Conservation (phyloP, 257 asterid species). For the Prunella vulgaris region DNA sequence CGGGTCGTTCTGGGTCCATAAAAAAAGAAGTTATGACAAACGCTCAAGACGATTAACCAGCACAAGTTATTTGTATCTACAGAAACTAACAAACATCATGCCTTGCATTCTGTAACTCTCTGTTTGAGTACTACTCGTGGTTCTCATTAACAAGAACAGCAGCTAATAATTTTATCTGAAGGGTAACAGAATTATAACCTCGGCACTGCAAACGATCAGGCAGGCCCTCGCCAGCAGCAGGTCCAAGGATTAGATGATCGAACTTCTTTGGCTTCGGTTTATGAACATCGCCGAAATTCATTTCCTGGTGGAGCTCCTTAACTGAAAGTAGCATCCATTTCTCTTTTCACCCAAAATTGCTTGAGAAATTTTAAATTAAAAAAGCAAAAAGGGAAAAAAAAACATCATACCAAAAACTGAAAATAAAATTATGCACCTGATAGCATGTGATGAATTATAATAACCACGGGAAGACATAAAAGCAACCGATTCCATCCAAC, state of each 20-base stretch:
- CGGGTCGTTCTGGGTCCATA: not conserved
- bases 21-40: not conserved
- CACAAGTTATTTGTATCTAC: not conserved
- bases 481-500: constrained; percentile 70
- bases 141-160: not conserved
- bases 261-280: constrained; percentile 45
- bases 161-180: not conserved
- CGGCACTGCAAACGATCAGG: constrained; percentile 78
- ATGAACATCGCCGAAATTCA: constrained; percentile 27
- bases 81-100: not conserved
- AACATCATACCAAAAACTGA: not conserved
- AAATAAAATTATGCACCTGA: constrained; percentile 41
- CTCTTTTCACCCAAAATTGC: not conserved
- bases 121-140: not conserved
- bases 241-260: constrained; percentile 73
- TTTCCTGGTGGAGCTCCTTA: constrained; percentile 48
- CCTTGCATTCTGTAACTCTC: not conserved
- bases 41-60: not conserved
- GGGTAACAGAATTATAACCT: constrained; percentile 37
- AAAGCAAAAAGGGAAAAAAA: not conserved
- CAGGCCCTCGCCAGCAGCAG: constrained; percentile 81
- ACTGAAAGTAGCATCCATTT: constrained; percentile 40
- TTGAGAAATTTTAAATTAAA: not conserved
- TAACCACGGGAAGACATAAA: constrained; percentile 47
- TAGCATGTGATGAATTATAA: constrained; percentile 47